Evolutionary conservation across 139 green algal genomes (phyloP), one percentile per base, ranked within the genome.

Genomic region (Chlorella sp.): DNA sequence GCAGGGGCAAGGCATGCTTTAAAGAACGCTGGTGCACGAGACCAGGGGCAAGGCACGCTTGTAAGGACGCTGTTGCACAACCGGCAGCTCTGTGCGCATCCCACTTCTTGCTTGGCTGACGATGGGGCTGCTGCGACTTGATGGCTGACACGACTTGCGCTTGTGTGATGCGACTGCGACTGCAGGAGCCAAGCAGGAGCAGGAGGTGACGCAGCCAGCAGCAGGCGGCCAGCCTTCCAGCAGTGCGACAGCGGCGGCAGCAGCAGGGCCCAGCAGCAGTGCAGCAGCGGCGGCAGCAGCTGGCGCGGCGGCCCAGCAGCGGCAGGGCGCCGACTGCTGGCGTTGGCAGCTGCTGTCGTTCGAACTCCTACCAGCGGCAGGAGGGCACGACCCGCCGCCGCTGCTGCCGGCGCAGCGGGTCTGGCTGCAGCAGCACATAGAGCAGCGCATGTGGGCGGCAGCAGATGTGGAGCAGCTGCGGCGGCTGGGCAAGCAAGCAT

Each of bases 401-500:
- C 66, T 88, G 68, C 84, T 81, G 68, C 68, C 64, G 39, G 64
- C 73, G 48, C 86, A 90, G 86, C 37, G 28, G 21, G 5, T 12
- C n/a, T 92, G 89, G 89, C 89, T 92, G 82, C 79, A 87, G 71
- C 90, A 85, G 40, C 85, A 91, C 64, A 37, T 93, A 21, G 91
- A 94, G 86, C 75, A 90, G 40, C 81, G 81, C 76, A 94, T 94
- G 91, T 94, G 91, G 91, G 71, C 48, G 14, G 85, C 90, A 34
- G 87, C 73, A 34, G 89, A 93, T 82, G 75, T 88, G 32, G 60
- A 93, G 86, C 80, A 88, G 79, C 87, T 93, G 15, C 26, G 39
- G 36, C 34, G 71, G 37, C 73, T 92, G 53, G 89, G 89, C 66
- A 88, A 81, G 84, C 36, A 73, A 39, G 37, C 39, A 2, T 88